Percentiles rank a stretch among this genome's conserved stretches.
Conservation (phyloP, 2,329 filamentous ascomycete species). For the Didymella segeticola region DNA sequence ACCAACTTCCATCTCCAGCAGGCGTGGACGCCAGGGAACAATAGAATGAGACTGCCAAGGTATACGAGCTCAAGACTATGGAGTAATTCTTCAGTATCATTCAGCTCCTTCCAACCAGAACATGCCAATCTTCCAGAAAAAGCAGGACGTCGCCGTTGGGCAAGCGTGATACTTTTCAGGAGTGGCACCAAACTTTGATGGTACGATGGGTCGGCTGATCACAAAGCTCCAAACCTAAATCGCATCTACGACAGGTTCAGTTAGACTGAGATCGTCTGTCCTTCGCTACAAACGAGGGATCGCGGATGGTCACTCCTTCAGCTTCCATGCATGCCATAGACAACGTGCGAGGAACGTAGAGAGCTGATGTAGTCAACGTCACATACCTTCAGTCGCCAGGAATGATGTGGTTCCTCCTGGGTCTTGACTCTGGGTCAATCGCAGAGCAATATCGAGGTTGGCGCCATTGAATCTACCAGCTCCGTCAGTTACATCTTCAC, state of each 20-base stretch:
- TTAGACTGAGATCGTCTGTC: background rate
- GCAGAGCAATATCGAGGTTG: background rate
- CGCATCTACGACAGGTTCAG: background rate
- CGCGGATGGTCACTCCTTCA: background rate
- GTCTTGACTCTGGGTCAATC: too few relatives aligned
- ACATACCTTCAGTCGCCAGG: background rate
- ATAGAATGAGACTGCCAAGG: background rate
- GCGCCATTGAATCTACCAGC: too few relatives aligned
- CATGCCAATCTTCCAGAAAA: background rate
- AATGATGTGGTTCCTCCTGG: background rate
- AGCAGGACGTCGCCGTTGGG: background rate
- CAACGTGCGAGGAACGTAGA: slow-evolving; percentile 1
- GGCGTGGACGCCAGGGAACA: background rate
- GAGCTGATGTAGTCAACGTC: background rate
- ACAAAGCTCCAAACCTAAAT: slow-evolving; percentile 1
- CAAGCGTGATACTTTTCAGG: background rate
- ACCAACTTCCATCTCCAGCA: background rate
- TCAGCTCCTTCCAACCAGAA: background rate
- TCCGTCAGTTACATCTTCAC: background rate
- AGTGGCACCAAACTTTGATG: background rate
- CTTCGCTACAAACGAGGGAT: background rate
- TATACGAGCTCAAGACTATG: background rate
- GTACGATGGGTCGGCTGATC: background rate
- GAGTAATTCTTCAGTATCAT: background rate
- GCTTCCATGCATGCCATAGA: background rate